Conservation (phyloP, 2,329 filamentous ascomycete species). For the Fusarium pilosicola region DNA sequence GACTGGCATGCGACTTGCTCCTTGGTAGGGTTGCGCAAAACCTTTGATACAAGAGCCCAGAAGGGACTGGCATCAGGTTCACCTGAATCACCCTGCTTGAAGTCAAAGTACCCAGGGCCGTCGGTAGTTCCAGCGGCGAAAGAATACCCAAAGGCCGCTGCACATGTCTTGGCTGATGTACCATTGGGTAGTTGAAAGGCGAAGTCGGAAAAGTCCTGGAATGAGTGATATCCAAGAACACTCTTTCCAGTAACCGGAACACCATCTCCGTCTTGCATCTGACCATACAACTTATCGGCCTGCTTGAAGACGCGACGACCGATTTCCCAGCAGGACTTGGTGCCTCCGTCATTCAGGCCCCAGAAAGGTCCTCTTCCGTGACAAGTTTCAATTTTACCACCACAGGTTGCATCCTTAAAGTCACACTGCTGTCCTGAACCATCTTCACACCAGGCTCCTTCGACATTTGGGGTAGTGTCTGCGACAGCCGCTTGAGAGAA, state of each 20-base stretch:
- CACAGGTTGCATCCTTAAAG: not conserved
- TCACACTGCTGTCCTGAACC: conserved; percentile 2
- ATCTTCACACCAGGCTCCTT: conserved; percentile 13
- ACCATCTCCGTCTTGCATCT: not conserved
- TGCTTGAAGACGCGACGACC: conserved; percentile 1
- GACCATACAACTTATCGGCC: not conserved
- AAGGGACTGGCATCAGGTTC: conserved; percentile 2
- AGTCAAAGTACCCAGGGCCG: conserved; percentile 6
- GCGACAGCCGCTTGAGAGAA: conserved; percentile 3
- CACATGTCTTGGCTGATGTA: not conserved
- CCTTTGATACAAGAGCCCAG: conserved; percentile 7
- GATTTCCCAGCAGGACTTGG: conserved; percentile 11
- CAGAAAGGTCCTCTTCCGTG: conserved; percentile 2
- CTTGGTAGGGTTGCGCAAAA: not conserved
- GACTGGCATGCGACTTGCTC: not conserved
- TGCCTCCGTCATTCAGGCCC: conserved; percentile 1
- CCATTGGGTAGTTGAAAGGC: not conserved
- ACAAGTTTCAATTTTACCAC: not conserved
- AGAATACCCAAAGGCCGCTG: not conserved
- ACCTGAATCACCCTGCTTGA: conserved; percentile 1
- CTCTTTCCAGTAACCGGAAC: not conserved
- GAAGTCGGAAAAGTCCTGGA: not conserved
- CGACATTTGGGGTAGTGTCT: not conserved
- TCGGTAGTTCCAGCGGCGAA: conserved; percentile 14
- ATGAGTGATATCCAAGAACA: conserved; percentile 7